A percentile compares a stretch with the other conserved stretches of the same genome.
Conservation (phyloP, 2,329 filamentous ascomycete genomes). For the Epichloe festucae region DNA sequence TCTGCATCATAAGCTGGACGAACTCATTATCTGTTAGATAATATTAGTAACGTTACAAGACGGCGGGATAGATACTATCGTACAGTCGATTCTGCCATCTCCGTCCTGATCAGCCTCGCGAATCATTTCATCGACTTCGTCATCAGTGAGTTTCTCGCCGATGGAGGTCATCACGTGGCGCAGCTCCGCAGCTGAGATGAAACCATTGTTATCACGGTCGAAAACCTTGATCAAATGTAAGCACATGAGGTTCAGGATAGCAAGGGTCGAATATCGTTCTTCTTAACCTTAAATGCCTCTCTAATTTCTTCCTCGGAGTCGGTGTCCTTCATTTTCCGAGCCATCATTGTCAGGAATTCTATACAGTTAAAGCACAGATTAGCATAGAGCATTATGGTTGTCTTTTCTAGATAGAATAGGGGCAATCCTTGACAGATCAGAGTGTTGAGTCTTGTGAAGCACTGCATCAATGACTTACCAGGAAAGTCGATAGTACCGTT, state of each 20-base stretch:
- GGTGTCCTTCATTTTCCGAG: slow-evolving; percentile 87
- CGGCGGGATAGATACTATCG: slow-evolving; percentile 17
- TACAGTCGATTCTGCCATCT: slow-evolving; percentile 81
- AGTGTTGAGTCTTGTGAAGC: neutral
- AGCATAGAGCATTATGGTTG: neutral
- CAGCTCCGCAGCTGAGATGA: slow-evolving; percentile 78
- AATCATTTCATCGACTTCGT: slow-evolving; percentile 90
- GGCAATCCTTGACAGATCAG: neutral
- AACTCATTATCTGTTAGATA: slow-evolving; percentile 65
- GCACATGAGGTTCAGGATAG: neutral
- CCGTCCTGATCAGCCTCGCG: slow-evolving; percentile 82
- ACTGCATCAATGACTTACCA: slow-evolving; percentile 38
- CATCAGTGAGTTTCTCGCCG: slow-evolving; percentile 80
- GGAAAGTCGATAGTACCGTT: slow-evolving; percentile 88
- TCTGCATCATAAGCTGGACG: slow-evolving; percentile 93
- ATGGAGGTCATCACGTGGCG: slow-evolving; percentile 89
- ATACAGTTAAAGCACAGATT: slow-evolving; percentile 3
- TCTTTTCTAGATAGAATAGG: neutral
- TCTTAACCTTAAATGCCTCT: slow-evolving; percentile 67
- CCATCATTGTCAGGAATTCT: slow-evolving; percentile 93
- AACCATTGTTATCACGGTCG: slow-evolving; percentile 83
- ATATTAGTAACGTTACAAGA: slow-evolving; percentile 9
- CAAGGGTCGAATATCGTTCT: neutral
- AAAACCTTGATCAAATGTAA: slow-evolving; percentile 42
- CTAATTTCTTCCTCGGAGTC: slow-evolving; percentile 85